phyloP scores from a whole-genome alignment of 345 rosid genomes.

The Reutealis trisperma region DNA sequence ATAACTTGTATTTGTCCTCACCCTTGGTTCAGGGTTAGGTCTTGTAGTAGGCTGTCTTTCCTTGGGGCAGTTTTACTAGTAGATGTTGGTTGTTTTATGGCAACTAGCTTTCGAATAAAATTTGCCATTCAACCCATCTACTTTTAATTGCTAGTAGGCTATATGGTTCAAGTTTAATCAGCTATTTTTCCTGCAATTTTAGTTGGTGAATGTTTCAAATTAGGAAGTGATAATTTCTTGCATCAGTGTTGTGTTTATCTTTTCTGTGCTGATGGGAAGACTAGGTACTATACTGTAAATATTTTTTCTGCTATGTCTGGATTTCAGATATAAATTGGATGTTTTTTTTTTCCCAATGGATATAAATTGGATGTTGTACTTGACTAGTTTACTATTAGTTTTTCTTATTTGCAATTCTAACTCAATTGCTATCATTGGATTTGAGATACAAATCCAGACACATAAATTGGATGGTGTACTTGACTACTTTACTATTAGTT shows the following conservation, averaged over 20 bases:
- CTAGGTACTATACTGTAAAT: neutral
- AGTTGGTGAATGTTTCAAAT: neutral
- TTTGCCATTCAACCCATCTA: neutral
- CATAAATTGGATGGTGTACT: no score
- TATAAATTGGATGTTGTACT: no score
- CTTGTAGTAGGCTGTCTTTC: neutral
- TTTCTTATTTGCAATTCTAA: neutral
- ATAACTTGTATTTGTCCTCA: neutral
- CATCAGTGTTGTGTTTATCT: neutral
- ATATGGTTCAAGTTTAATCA: neutral
- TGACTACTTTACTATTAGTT: neutral
- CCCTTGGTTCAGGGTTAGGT: neutral
- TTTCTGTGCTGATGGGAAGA: neutral
- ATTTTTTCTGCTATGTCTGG: no score
- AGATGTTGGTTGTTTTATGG: neutral
- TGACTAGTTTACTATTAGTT: neutral
- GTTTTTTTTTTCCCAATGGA: no score
- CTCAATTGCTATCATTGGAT: neutral
- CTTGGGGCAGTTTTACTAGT: no score
- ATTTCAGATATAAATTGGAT: no score
- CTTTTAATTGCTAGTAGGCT: neutral
- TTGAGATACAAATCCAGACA: conserved; percentile 13
- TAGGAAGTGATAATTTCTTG: neutral
- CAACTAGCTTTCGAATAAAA: neutral
- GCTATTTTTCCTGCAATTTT: neutral